Base-by-base conservation (phyloP, 257 asterid species). In the Gentiana straminea region DNA sequence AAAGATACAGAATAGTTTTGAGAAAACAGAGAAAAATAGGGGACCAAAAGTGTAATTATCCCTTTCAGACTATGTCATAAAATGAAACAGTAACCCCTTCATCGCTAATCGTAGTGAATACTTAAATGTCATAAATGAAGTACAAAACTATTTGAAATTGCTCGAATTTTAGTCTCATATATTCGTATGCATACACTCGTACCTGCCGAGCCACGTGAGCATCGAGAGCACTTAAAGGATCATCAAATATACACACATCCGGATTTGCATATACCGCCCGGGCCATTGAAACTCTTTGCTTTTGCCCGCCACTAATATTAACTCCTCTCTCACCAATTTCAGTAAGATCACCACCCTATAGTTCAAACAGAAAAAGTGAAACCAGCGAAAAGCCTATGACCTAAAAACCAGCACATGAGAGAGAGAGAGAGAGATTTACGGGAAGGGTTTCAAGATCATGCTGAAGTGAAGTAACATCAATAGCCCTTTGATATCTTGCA, bases 241-340 rank as follows among this genome's bases (percentile, higher is more conserved):
- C 97, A 58, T 89, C 97, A 65, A 89, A 89, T 61, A 89, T 74
- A 74, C 81, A 89, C 50, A 89, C 84, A 83, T 89, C 97, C 3
- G 97, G 81, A 68, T 79, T 59, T 15, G 91, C 79, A 75, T 89
- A 89, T 53, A 89, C 89, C 52, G 97, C 97, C 74, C 97, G 77
- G 43, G 97, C 97, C 87, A 89, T 76, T 11, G 97, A 86, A 69
- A 89, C 86, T 81, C 97, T 79, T 65, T 89, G 97, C 75, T 83
- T 89, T 75, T 89, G 97, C 52, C 97, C 97, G 62, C 95, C 97
- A 55, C 97, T 89, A 62, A 89, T 86, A 64, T 83, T 89, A 13
- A 86, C 89, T 57, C 97, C 97, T 72, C 94, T 80, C 83, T 89
- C 97, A 46, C 97, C 97, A 59, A 89, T 89, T 78, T 89, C 97